Evolutionary conservation across 345 rosid species (phyloP).

Genomic region (Orychophragmus violaceus): DNA sequence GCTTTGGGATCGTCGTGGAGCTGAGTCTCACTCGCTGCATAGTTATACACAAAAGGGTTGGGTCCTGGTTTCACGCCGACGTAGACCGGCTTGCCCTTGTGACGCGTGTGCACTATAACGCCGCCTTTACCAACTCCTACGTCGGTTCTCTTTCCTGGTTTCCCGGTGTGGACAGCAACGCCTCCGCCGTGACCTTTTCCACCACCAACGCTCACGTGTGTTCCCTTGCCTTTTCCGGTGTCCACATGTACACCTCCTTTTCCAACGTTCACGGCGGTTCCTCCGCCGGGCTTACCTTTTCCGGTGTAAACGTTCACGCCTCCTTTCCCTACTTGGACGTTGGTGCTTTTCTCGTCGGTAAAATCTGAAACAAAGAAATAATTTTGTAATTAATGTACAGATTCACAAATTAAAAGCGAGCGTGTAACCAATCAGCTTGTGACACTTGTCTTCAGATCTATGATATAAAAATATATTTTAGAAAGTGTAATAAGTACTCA

Average conservation of each 20-base stretch:
- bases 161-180: constrained; percentile 44
- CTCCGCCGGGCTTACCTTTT: constrained; percentile 49
- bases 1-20: constrained; percentile 50
- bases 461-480: not conserved
- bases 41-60: constrained; percentile 14
- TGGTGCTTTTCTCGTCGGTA: constrained; percentile 51
- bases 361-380: constrained; percentile 36
- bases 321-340: constrained; percentile 43
- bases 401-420: not conserved
- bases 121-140: constrained; percentile 86
- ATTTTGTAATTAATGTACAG: not conserved
- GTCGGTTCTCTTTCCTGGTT: constrained; percentile 41
- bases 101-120: constrained; percentile 46
- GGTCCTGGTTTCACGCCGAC: constrained; percentile 52
- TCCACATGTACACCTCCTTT: constrained; percentile 58
- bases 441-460: not conserved
- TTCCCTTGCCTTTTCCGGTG: constrained; percentile 51
- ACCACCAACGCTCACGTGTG: constrained; percentile 42
- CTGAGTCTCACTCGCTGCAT: constrained; percentile 67
- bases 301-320: constrained; percentile 33
- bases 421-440: not conserved
- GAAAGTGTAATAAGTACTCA: not conserved
- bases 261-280: constrained; percentile 49
- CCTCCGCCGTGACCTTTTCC: constrained; percentile 38
- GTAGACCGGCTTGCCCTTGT: constrained; percentile 57